These are phyloP conservation scores for Argentina anserina DNA, from an alignment of 306 rosid genomes.

Conservation along the genomic window DNA sequence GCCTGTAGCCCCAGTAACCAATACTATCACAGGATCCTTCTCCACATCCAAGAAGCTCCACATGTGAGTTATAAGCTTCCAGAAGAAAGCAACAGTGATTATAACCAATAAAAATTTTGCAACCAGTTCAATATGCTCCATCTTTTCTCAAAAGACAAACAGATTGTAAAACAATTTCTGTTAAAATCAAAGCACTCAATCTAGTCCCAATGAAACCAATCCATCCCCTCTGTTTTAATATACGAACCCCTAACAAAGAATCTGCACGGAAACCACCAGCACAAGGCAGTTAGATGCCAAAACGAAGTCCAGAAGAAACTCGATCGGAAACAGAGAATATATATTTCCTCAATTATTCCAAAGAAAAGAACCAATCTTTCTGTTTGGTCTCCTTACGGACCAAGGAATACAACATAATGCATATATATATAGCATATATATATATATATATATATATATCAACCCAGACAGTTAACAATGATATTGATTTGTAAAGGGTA, in stretches of 20 bases:
- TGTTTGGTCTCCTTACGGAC: constrained; percentile 7
- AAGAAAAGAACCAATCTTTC: constrained; percentile 34
- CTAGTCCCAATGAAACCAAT: constrained; percentile 12
- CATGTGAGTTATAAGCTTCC: constrained; percentile 67
- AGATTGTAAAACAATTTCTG: constrained; percentile 16
- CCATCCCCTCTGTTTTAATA: constrained; percentile 11
- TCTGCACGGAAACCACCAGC: constrained; percentile 23
- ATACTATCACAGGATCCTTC: constrained; percentile 64
- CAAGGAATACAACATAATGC: not conserved
- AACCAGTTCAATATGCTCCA: constrained; percentile 33
- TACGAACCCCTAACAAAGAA: constrained; percentile 17
- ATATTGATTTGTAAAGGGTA: not conserved
- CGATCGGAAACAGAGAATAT: constrained; percentile 19
- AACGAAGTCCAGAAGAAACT: constrained; percentile 43
- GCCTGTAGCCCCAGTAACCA: constrained; percentile 91
- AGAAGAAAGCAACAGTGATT: constrained; percentile 45
- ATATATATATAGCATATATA: too few species aligned
- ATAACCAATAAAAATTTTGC: constrained; percentile 45
- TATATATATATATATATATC: too few species aligned
- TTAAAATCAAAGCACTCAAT: constrained; percentile 6
- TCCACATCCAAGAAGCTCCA: constrained; percentile 51
- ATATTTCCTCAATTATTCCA: constrained; percentile 12
- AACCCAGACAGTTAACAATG: not conserved
- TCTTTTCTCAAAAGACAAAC: constrained; percentile 25
- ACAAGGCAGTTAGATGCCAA: constrained; percentile 51